Evolutionary conservation across 371 early-diverging fungal species (phyloP).

Genomic region (Mucor racemosus): DNA sequence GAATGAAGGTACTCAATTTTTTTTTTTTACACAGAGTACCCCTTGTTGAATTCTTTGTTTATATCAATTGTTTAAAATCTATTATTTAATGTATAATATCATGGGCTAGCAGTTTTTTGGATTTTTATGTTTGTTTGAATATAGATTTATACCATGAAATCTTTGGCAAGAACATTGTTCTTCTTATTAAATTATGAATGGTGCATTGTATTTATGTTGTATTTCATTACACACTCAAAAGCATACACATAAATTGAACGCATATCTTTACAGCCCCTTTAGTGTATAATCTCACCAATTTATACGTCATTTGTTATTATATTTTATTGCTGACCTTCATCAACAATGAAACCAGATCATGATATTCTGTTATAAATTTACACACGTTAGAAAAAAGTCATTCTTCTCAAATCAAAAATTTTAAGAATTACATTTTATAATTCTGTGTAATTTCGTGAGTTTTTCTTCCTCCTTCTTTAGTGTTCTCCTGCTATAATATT

Average conservation of each 20-base stretch:
- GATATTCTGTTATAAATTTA: neutral
- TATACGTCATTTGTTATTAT: conserved; percentile 1
- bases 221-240: neutral
- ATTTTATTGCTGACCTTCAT: neutral
- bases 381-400: neutral
- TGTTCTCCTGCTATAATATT: neutral
- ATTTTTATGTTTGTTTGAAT: neutral
- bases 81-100: neutral
- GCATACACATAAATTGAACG: neutral
- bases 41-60: conserved; percentile 4
- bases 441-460: neutral
- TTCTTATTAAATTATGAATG: no score
- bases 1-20: neutral
- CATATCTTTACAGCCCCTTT: neutral
- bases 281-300: neutral
- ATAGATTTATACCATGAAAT: neutral
- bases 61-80: neutral
- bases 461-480: neutral
- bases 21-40: neutral
- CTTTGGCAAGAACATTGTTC: no score
- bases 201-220: no score
- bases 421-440: neutral
- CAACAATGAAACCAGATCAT: neutral
- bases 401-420: neutral
- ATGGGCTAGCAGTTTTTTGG: neutral